Base-by-base conservation (phyloP, 1,284 basidiomycete genomes). In the Microbotryum violaceum region DNA sequence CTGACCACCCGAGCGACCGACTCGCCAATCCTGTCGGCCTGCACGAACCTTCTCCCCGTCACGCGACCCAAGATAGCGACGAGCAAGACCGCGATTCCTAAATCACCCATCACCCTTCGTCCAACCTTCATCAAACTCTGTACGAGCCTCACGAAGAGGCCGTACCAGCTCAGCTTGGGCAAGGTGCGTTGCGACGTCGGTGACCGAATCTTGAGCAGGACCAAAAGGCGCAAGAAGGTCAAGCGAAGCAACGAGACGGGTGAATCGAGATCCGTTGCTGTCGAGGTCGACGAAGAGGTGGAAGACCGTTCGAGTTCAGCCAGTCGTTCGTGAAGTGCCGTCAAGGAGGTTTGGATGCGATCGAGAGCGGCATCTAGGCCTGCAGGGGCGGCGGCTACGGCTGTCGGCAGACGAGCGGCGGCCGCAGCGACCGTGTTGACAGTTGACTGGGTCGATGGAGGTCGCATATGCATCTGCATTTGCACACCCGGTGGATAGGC, bases 241-340 rank as follows among this genome's bases (percentile, higher is more conserved):
- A 49, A 21, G 6, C 20, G 16, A 6, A 54, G 10, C 18, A 56
- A 31, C 21, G 48, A 44, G 31, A 44, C 14, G 33, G 31, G 37
- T 6, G 51, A 25, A n/a, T 6, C 23, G 16, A 46, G 49, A 33
- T 21, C 3, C 16, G 56, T 27, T 1, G 54, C 27, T 16, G 50
- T 25, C n/a, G n/a, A 20, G 0, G 27, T 45, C 9, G 21, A 1
- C 3, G 7, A 18, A 45, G 72, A 27, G 74, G 70, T 29, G 75
- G 68, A 51, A 18, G 63, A 50, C 20, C 63, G 49, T 68, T 93
- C 91, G 21, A 93, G 77, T 7, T 81, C 79, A 68, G 89, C 86
- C 31, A 97, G 78, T 14, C 93, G 85, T 75, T 97, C 93, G 44
- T 86, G 87, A 46, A 97, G 80, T 1, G 92, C 91, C 1, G 89